Base-by-base conservation (phyloP, 169 alveolate species). In the Plasmodium relictum region DNA sequence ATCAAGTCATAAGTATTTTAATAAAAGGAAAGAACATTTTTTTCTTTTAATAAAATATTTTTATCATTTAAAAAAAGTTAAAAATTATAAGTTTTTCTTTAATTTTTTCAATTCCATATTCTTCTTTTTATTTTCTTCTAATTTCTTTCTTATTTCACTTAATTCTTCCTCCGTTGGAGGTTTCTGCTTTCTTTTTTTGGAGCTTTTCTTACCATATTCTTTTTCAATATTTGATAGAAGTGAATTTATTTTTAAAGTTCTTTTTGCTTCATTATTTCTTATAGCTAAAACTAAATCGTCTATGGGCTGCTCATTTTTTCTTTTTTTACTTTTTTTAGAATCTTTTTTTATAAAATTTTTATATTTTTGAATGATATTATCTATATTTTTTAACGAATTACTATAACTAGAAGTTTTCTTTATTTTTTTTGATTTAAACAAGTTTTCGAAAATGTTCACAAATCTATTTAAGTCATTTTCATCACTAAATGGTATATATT, bases 401-500 rank as follows among this genome's bases (percentile, higher is more conserved):
- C 63, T 68, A 63, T 76, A 76, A 20, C 26, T 42, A 44, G 48
- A 12, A 2, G 89, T 76, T 65, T 83, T 45, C 12, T 37, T 12
- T 22, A 42, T 2, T 22, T 74, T 93, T 74, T 92, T 86, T 5
- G 71, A 41, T 20, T 50, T 87, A 39, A 94, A 92, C 12, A 74
- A 73, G 7, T 76, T 61, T 9, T 88, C 70, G 68, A 44, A 94
- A 41, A 94, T 88, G 18, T 59, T 66, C 10, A 94, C 70, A 48
- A 59, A 94, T 18, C 96, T 85, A 0, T 86, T 71, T 73, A 94
- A 63, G 48, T 94, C 96, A 6, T 66, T 20, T 3, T 88, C 73
- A 16, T 94, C 96, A 48, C 94, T 88, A 44, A 94, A 73, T 0
- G 96, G 96, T 5, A 94, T 89, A 63, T 80, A 90, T 26, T 88